Evolutionary conservation across 148 eudicot species (phyloP).

Genomic region (Hydrangea macrophylla): DNA sequence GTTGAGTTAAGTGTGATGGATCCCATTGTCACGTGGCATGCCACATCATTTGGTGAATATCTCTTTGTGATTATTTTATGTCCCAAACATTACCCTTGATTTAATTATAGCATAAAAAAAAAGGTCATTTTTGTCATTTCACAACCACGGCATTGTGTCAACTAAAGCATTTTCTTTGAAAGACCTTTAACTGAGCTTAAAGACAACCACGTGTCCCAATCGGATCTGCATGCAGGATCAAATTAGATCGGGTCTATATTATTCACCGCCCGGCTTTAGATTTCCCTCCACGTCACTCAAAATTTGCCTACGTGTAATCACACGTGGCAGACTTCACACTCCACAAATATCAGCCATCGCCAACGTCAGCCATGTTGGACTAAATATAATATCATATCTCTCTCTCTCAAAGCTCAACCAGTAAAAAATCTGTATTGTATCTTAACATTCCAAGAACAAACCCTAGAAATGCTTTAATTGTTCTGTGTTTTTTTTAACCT

Average conservation of each 20-base stretch:
- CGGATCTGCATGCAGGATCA: constrained; percentile 40
- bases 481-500: constrained; percentile 1
- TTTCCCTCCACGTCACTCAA: constrained; percentile 30
- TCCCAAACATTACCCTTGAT: too few relatives aligned
- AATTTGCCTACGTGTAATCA: constrained; percentile 26
- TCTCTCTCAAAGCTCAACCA: not conserved
- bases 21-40: too few relatives aligned
- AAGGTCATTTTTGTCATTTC: not conserved
- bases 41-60: too few relatives aligned
- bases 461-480: constrained; percentile 17
- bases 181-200: constrained; percentile 39
- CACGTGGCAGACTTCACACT: constrained; percentile 18
- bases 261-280: constrained; percentile 37
- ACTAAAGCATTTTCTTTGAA: not conserved
- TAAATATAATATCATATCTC: constrained; percentile 1
- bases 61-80: too few relatives aligned
- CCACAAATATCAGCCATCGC: constrained; percentile 5
- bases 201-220: constrained; percentile 50
- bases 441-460: not conserved
- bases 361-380: constrained; percentile 27
- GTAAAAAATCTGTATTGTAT: not conserved
- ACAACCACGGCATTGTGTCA: not conserved
- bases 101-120: too few relatives aligned
- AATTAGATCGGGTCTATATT: constrained; percentile 32
- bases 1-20: too few relatives aligned